Evolutionary conservation across 345 rosid species (phyloP).

Genomic region (Streptanthus diversifolius): DNA sequence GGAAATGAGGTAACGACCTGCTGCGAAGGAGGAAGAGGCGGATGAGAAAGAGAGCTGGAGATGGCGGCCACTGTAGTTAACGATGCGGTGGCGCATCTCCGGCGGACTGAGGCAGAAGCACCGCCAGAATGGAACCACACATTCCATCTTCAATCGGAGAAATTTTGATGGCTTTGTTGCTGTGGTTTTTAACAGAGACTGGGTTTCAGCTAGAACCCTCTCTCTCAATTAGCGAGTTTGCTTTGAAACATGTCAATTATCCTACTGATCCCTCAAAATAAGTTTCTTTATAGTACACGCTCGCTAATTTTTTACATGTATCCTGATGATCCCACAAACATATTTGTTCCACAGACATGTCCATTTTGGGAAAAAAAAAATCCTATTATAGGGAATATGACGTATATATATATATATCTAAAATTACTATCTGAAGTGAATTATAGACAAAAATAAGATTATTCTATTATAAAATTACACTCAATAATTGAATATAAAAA

Average conservation of each 20-base stretch:
- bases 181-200: background rate
- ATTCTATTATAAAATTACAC: too few relatives aligned
- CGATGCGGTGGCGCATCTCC: slow-evolving; percentile 15
- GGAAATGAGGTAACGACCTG: slow-evolving; percentile 19
- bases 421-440: too few relatives aligned
- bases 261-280: background rate
- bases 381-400: too few relatives aligned
- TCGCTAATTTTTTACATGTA: background rate
- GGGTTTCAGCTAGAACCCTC: slow-evolving; percentile 26
- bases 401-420: too few relatives aligned
- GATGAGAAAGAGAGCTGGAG: background rate
- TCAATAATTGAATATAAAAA: too few relatives aligned
- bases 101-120: slow-evolving; percentile 32
- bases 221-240: background rate
- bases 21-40: slow-evolving; percentile 4
- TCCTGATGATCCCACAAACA: background rate
- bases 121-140: slow-evolving; percentile 31
- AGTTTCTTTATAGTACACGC: background rate
- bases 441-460: too few relatives aligned
- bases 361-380: too few relatives aligned
- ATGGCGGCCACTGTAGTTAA: background rate
- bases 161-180: background rate
- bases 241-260: background rate
- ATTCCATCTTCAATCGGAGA: slow-evolving; percentile 27
- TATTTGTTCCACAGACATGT: too few relatives aligned